Percentiles rank a stretch among this genome's conserved stretches.
These are phyloP conservation scores for Eucalyptus virginea DNA, from an alignment of 345 rosid genomes.

Conservation along the genomic window DNA sequence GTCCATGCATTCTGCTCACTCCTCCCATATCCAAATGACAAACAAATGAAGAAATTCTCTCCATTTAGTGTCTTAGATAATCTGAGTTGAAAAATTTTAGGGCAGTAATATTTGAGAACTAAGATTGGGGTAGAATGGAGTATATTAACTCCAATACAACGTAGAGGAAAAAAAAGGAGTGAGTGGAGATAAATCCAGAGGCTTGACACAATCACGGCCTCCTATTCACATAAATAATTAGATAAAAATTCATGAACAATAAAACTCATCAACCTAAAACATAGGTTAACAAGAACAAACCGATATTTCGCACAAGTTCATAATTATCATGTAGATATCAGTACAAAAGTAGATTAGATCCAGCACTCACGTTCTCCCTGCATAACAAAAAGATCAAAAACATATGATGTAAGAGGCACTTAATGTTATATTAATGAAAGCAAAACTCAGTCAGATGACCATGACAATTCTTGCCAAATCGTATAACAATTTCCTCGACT, in stretches of 20 bases:
- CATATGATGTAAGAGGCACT: background rate
- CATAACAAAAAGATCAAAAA: slow-evolving; percentile 15
- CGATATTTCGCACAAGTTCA: background rate
- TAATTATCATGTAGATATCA: background rate
- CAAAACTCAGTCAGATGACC: background rate
- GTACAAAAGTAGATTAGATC: background rate
- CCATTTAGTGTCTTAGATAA: background rate
- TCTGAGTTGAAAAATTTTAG: background rate
- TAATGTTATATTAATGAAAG: background rate
- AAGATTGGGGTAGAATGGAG: background rate
- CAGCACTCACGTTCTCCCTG: slow-evolving; percentile 94
- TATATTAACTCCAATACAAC: background rate
- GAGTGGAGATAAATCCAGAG: background rate
- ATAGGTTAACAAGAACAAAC: background rate
- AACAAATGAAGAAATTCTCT: background rate
- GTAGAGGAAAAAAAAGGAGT: background rate
- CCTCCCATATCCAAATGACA: background rate
- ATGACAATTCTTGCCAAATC: background rate
- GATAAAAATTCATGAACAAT: background rate
- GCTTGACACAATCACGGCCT: background rate
- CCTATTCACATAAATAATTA: background rate
- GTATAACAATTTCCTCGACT: background rate
- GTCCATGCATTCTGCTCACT: background rate
- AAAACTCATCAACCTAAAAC: background rate
- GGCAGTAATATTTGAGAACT: background rate